Evolutionary conservation across 2,329 filamentous ascomycete species (phyloP).

Genomic region (Aspergillus carbonarius): DNA sequence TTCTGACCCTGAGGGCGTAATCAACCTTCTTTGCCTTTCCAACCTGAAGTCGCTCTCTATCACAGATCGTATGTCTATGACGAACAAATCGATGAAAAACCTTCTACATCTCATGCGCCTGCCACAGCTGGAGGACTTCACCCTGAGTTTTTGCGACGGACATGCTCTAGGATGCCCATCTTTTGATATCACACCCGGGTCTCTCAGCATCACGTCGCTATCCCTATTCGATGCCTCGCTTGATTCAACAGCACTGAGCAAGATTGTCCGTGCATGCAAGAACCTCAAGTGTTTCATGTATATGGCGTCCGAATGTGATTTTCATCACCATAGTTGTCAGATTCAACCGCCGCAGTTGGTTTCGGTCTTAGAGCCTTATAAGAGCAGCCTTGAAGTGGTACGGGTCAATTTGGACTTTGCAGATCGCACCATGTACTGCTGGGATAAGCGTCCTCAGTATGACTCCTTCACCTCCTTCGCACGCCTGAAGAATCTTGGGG

Average conservation of each 20-base stretch:
- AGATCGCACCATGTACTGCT: neutral
- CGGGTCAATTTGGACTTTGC: neutral
- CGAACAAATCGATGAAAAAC: neutral
- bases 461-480: conserved; percentile 4
- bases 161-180: neutral
- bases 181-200: neutral
- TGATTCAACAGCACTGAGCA: neutral
- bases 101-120: conserved; percentile 3
- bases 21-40: neutral
- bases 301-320: neutral
- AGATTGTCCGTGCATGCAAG: conserved; percentile 7
- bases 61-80: neutral
- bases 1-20: neutral
- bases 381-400: neutral
- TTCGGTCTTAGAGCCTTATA: neutral
- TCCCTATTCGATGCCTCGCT: neutral
- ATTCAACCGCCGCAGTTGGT: conserved; percentile 1
- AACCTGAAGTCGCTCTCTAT: conserved; percentile 3
- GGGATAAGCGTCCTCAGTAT: conserved; percentile 2
- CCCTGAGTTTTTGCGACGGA: neutral
- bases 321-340: neutral
- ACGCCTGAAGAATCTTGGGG: conserved; percentile 2
- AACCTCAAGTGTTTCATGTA: conserved; percentile 1
- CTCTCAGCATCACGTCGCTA: conserved; percentile 1
- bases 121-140: conserved; percentile 5